These are phyloP conservation scores for Citrus sp. DNA, from an alignment of 345 rosid genomes.

Conservation along the genomic window DNA sequence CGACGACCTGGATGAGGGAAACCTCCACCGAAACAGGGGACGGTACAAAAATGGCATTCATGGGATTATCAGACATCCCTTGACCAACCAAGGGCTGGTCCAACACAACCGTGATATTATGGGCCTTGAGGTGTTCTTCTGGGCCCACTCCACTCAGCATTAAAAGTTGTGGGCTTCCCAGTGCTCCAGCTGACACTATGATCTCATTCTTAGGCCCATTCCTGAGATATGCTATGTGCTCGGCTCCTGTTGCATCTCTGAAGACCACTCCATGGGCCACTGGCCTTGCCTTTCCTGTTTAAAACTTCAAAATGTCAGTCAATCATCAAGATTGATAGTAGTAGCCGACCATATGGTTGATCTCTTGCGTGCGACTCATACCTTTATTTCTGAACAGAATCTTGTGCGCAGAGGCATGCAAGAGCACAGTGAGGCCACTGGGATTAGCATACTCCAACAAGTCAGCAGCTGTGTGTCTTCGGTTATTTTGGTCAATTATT, in stretches of 20 bases:
- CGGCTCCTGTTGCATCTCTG: constrained; percentile 35
- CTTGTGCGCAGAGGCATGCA: constrained; percentile 56
- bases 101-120: constrained; percentile 42
- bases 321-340: too few species aligned
- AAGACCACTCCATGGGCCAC: constrained; percentile 58
- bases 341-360: neutral
- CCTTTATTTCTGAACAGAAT: constrained; percentile 39
- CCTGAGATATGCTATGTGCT: constrained; percentile 44
- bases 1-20: constrained; percentile 77
- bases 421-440: constrained; percentile 37
- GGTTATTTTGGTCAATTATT: constrained; percentile 53
- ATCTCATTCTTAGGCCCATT: constrained; percentile 42
- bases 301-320: neutral
- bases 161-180: constrained; percentile 74
- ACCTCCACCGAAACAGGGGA: constrained; percentile 63
- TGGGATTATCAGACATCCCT: constrained; percentile 74
- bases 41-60: constrained; percentile 64
- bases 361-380: neutral
- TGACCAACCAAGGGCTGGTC: constrained; percentile 66
- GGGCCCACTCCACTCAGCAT: constrained; percentile 80
- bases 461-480: constrained; percentile 76
- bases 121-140: constrained; percentile 32
- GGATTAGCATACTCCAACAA: constrained; percentile 57
- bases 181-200: constrained; percentile 58
- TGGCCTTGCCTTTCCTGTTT: constrained; percentile 29